Base-by-base conservation (phyloP, 1,284 basidiomycete genomes). In the Trichosporon coremiiforme region DNA sequence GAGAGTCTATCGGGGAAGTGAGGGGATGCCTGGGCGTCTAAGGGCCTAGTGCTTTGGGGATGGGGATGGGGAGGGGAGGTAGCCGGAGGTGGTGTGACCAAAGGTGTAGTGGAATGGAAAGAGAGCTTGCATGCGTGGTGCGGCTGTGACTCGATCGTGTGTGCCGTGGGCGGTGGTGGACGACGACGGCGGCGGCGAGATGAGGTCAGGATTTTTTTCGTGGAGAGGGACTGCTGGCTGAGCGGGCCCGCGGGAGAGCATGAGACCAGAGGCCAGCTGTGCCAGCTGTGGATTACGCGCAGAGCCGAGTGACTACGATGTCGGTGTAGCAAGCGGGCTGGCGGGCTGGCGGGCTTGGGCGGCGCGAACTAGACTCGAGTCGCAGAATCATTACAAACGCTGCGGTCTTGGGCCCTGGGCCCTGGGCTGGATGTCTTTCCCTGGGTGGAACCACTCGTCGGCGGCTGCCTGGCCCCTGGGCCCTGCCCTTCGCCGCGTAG, bases 31-130 rank as follows among this genome's bases (percentile, higher is more conserved):
- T 62, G 33, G 57, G 57, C 57, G 31, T 33, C 57, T 62, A 62
- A 62, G 57, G 57, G 57, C 57, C 57, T 62, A 62, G 57, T 33
- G 57, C 57, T 62, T 62, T 62, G 35, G 57, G 57, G 57, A 62
- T 33, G 57, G 57, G 57, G 25, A 29, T 25, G 25, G 2, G 15
- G 33, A 8, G 33, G 57, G 29, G 57, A 29, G 29, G 57, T 35
- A 62, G 57, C 57, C 57, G 57, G 53, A 35, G 33, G 57, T n/a
- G 57, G 57, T 62, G 50, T 20, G 50, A 62, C 29, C 29, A 13
- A 25, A 25, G 29, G 57, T n/a, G 57, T 62, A 33, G 57, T 62
- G 31, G 29, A 35, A 62, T n/a, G 17, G 33, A 31, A 33, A 62
- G 25, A 33, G 29, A 60, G 55, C 57, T n/a, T 62, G 57, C 57